phyloP scores from a whole-genome alignment of 345 rosid species.

The Eucalyptus tenuipes region DNA sequence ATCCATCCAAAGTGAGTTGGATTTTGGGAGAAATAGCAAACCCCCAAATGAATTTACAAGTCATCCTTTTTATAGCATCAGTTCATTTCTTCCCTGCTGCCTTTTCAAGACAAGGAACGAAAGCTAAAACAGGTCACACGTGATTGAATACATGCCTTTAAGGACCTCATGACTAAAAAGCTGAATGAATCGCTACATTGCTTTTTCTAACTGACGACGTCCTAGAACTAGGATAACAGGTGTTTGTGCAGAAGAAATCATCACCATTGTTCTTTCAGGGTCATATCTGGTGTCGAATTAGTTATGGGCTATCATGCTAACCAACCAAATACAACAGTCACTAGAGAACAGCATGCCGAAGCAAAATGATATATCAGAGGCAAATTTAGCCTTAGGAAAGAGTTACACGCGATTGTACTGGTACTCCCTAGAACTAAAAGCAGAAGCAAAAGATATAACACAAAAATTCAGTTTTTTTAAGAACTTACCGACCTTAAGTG shows the following conservation, averaged over 20 bases:
- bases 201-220: neutral
- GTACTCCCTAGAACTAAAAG: neutral
- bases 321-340: neutral
- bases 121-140: neutral
- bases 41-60: neutral
- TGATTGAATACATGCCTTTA: neutral
- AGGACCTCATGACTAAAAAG: neutral
- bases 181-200: neutral
- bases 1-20: neutral
- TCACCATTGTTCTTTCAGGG: neutral
- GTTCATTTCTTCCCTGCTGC: neutral
- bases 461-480: neutral
- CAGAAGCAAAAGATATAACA: neutral
- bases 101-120: neutral
- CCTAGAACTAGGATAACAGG: neutral
- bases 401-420: neutral
- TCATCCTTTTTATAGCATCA: neutral
- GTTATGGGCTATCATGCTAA: neutral
- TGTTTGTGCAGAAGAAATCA: neutral
- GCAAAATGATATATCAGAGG: neutral
- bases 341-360: neutral
- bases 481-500: slow-evolving; percentile 49
- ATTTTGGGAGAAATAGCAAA: neutral
- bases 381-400: neutral
- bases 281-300: neutral